Percentiles rank a stretch among this genome's conserved stretches.
These are phyloP conservation scores for Nicotiana tomentosiformis DNA, from an alignment of 257 asterid genomes.

Conservation along the genomic window DNA sequence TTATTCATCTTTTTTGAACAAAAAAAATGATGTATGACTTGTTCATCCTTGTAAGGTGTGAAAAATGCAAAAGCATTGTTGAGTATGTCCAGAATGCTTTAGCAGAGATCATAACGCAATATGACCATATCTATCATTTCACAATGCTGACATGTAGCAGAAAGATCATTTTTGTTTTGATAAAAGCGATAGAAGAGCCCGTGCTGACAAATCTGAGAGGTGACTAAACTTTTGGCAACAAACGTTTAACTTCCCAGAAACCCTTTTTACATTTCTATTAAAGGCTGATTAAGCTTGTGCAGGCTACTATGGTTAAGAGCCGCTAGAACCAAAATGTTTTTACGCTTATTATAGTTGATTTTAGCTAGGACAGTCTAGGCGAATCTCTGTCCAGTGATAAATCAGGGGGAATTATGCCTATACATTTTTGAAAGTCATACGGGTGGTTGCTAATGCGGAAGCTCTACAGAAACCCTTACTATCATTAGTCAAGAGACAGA, in stretches of 20 bases:
- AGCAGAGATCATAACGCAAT: not conserved
- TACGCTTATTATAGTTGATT: not conserved
- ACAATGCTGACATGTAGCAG: not conserved
- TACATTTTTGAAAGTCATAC: not conserved
- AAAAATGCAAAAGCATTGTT: not conserved
- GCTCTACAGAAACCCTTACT: not conserved
- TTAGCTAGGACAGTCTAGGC: not conserved
- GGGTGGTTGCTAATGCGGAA: not conserved
- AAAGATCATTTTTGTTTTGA: not conserved
- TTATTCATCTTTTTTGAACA: not conserved
- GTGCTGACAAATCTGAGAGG: not conserved
- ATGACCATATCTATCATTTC: not conserved
- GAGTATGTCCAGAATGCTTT: not conserved
- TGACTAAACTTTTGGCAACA: not conserved
- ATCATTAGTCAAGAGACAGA: not conserved
- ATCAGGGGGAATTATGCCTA: not conserved
- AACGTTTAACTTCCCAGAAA: not conserved
- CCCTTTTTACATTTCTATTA: not conserved
- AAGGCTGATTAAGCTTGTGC: not conserved
- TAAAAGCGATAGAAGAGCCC: not conserved
- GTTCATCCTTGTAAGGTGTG: not conserved
- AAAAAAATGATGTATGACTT: not conserved
- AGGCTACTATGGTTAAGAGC: not conserved
- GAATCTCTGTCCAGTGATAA: not conserved
- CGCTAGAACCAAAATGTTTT: not conserved